These are phyloP conservation scores for Lachnellula hyalina DNA, from an alignment of 2,329 filamentous ascomycete species.

Conservation along the genomic window DNA sequence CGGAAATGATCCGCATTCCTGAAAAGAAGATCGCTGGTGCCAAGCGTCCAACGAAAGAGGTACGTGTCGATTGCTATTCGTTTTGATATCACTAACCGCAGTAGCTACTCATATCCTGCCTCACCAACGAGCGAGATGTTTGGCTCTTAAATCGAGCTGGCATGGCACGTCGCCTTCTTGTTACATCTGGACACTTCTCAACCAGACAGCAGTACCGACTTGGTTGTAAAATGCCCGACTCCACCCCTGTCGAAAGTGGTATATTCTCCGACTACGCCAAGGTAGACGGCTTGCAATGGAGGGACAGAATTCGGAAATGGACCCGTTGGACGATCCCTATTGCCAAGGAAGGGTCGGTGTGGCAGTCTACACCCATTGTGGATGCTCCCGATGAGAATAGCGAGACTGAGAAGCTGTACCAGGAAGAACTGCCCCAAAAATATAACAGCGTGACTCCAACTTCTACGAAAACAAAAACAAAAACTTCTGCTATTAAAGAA, in stretches of 20 bases:
- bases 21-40: not conserved
- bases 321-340: constrained; percentile 26
- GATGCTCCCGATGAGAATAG: not conserved
- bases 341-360: constrained; percentile 1
- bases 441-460: not conserved
- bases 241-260: constrained; percentile 1
- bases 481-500: not conserved
- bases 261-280: constrained; percentile 17
- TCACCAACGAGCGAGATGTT: not conserved
- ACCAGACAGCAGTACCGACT: constrained; percentile 15
- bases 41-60: not conserved
- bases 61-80: not conserved
- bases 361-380: not conserved
- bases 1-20: constrained; percentile 13
- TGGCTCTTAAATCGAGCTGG: constrained; percentile 15
- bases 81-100: constrained; percentile 2
- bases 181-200: constrained; percentile 16
- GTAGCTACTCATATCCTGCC: constrained; percentile 10
- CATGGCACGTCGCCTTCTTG: constrained; percentile 22
- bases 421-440: not conserved
- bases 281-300: constrained; percentile 24
- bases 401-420: not conserved
- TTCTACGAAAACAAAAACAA: not conserved
- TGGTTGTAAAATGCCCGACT: constrained; percentile 8
- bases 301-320: constrained; percentile 26